phyloP scores from a whole-genome alignment of 495 filamentous ascomycete species.

The Xylaria cubensis region DNA sequence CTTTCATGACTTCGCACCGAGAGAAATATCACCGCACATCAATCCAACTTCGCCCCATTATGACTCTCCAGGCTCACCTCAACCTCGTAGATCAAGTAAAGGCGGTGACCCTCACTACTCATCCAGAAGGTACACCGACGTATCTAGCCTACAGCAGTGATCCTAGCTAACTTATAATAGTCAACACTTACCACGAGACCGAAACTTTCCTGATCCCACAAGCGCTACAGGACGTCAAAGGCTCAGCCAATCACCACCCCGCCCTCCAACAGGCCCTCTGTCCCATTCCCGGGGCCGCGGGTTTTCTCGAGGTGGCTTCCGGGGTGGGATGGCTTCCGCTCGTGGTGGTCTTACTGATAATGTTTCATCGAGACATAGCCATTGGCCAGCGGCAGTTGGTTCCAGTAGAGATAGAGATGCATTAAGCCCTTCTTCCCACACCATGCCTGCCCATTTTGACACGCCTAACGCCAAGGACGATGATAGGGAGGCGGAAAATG shows the following conservation, averaged over 20 bases:
- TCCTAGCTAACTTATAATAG: slow-evolving; percentile 43
- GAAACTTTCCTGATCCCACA: slow-evolving; percentile 59
- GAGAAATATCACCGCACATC: slow-evolving; percentile 64
- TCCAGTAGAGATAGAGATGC: slow-evolving; percentile 20
- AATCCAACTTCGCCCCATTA: slow-evolving; percentile 68
- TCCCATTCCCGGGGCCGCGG: slow-evolving; percentile 60
- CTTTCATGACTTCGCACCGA: slow-evolving; percentile 54
- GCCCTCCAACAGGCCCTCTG: slow-evolving; percentile 53
- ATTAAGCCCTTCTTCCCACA: slow-evolving; percentile 32
- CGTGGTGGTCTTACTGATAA: slow-evolving; percentile 38
- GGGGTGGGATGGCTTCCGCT: slow-evolving; percentile 44
- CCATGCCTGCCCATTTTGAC: slow-evolving; percentile 34
- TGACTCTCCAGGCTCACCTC: slow-evolving; percentile 70
- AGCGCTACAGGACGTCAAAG: slow-evolving; percentile 56
- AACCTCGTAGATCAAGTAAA: slow-evolving; percentile 68
- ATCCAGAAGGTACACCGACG: slow-evolving; percentile 63
- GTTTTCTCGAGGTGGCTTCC: slow-evolving; percentile 54
- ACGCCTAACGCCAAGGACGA: slow-evolving; percentile 40
- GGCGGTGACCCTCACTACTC: slow-evolving; percentile 62
- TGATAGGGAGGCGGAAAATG: slow-evolving; percentile 57
- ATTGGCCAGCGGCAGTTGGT: slow-evolving; percentile 1
- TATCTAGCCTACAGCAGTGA: slow-evolving; percentile 30
- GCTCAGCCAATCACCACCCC: slow-evolving; percentile 58
- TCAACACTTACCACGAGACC: slow-evolving; percentile 64
- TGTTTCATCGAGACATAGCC: slow-evolving; percentile 21